Conservation (phyloP, 2,329 filamentous ascomycete genomes). For the Beauveria caledonica region DNA sequence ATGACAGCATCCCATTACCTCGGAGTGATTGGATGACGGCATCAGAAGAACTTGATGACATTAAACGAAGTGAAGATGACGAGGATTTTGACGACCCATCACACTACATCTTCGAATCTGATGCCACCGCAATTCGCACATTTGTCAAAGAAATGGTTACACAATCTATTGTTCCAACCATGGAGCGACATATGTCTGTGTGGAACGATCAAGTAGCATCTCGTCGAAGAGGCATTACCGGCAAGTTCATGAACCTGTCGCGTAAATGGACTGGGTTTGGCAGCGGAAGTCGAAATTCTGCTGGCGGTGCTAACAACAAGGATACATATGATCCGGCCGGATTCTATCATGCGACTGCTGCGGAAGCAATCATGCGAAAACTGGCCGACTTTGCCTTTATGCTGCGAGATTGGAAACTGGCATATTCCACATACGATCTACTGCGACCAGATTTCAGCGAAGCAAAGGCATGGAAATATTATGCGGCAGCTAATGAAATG, state of each 20-base stretch:
- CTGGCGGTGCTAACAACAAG: constrained; percentile 39
- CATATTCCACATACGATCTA: constrained; percentile 85
- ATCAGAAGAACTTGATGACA: constrained; percentile 70
- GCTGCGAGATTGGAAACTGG: constrained; percentile 91
- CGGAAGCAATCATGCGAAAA: constrained; percentile 88
- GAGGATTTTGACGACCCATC: constrained; percentile 63
- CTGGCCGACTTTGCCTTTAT: constrained; percentile 94
- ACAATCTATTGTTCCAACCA: constrained; percentile 88
- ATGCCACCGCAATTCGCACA: constrained; percentile 76
- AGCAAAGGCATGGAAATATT: constrained; percentile 94
- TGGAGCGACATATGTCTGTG: constrained; percentile 83
- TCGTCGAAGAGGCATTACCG: constrained; percentile 75
- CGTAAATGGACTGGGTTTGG: constrained; percentile 85
- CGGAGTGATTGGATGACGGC: constrained; percentile 85
- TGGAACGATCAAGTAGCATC: constrained; percentile 99
- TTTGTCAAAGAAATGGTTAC: constrained; percentile 93
- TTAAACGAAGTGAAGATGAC: constrained; percentile 58
- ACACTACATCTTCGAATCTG: constrained; percentile 83
- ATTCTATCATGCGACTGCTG: constrained; percentile 74
- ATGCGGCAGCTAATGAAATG: constrained; percentile 94
- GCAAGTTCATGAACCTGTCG: constrained; percentile 89
- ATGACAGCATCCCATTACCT: constrained; percentile 77
- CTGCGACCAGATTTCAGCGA: constrained; percentile 82
- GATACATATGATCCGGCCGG: constrained; percentile 75
- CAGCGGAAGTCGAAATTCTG: constrained; percentile 51